phyloP scores from a whole-genome alignment of 73 alveolate species.

The Paramecium bursaria region DNA sequence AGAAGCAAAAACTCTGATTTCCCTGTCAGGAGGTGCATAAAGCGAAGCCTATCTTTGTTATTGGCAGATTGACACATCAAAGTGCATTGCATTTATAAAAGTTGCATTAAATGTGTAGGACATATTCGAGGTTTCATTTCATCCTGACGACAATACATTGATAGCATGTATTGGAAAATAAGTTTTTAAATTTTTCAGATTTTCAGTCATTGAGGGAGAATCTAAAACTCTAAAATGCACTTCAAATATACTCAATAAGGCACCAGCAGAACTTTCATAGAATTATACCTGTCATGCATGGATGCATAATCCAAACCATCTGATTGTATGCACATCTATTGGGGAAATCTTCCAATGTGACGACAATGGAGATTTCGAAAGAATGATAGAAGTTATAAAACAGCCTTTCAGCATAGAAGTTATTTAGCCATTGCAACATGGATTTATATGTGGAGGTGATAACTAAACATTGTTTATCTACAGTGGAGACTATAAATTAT shows the following conservation, averaged over 20 bases:
- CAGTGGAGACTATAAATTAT: constrained; percentile 54
- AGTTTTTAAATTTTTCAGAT: constrained; percentile 55
- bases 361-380: constrained; percentile 58
- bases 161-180: constrained; percentile 62
- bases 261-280: constrained; percentile 65
- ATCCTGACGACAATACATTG: constrained; percentile 64
- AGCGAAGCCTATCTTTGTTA: constrained; percentile 48
- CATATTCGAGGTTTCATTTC: constrained; percentile 61
- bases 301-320: constrained; percentile 61
- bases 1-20: constrained; percentile 63
- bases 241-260: constrained; percentile 30
- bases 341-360: constrained; percentile 67
- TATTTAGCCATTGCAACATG: constrained; percentile 73
- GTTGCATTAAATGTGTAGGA: constrained; percentile 10
- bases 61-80: constrained; percentile 43
- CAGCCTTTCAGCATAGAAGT: constrained; percentile 69
- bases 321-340: constrained; percentile 59
- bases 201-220: constrained; percentile 51
- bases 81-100: constrained; percentile 49
- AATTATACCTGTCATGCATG: constrained; percentile 70
- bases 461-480: constrained; percentile 74
- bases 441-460: constrained; percentile 80
- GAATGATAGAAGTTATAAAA: neutral
- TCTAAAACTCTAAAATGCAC: constrained; percentile 38
- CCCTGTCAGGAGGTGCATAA: constrained; percentile 57